phyloP scores from a whole-genome alignment of 495 filamentous ascomycete genomes.

The Penicillium psychrofluorescens region DNA sequence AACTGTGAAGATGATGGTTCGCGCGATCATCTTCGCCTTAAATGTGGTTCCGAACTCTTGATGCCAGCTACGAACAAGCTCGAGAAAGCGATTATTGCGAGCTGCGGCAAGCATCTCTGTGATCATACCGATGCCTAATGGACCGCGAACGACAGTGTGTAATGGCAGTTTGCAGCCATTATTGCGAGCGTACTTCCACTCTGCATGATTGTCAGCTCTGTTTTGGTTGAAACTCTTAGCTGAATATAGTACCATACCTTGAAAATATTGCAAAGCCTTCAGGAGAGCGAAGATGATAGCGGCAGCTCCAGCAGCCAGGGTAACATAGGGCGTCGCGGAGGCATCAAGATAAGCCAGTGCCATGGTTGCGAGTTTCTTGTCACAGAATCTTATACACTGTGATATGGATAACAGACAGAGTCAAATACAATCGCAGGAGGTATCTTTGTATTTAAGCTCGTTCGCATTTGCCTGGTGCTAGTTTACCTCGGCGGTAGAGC shows the following conservation, averaged over 20 bases:
- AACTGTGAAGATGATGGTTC: conserved; percentile 30
- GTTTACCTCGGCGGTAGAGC: too few relatives aligned
- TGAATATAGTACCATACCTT: background rate
- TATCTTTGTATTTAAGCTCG: background rate
- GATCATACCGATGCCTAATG: conserved; percentile 1
- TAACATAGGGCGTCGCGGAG: background rate
- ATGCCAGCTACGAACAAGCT: conserved; percentile 6
- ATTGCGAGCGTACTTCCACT: conserved; percentile 5
- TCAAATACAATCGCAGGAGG: background rate
- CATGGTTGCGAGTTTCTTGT: background rate
- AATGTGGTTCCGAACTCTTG: background rate
- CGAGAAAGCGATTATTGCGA: conserved; percentile 1
- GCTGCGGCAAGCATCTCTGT: background rate
- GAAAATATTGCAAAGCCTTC: background rate
- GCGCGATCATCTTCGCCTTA: conserved; percentile 6
- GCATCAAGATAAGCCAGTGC: background rate
- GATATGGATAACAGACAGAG: too few relatives aligned
- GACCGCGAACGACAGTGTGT: background rate
- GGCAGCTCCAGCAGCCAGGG: background rate
- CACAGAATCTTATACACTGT: too few relatives aligned
- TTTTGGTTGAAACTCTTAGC: background rate
- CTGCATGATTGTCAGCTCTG: background rate
- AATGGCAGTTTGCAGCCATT: conserved; percentile 3
- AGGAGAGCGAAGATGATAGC: background rate
- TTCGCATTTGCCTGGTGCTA: too few relatives aligned